A percentile compares a stretch with the other conserved stretches of the same genome.
These are phyloP conservation scores for Globisporangium echinulatum DNA, from an alignment of 352 stramenopile genomes.

Conservation along the genomic window DNA sequence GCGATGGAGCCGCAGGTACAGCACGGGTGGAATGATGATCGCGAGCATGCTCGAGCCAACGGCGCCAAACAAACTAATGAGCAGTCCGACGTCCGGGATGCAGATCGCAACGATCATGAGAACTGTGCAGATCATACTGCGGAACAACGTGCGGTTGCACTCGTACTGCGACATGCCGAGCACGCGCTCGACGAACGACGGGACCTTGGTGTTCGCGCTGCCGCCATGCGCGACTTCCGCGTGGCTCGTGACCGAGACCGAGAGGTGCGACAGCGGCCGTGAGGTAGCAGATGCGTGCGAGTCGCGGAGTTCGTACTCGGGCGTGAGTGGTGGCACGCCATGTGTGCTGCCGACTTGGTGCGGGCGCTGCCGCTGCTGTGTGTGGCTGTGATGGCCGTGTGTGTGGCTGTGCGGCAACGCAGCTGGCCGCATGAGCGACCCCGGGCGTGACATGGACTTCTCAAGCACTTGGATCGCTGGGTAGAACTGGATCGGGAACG, in stretches of 20 bases:
- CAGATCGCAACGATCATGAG: slow-evolving; percentile 75
- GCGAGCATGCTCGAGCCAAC: slow-evolving; percentile 77
- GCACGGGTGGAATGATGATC: slow-evolving; percentile 63
- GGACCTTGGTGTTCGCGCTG: background rate
- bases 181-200: slow-evolving; percentile 31
- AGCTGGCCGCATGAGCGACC: slow-evolving; percentile 30
- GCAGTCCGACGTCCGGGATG: slow-evolving; percentile 56
- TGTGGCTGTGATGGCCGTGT: background rate
- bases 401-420: slow-evolving; percentile 16
- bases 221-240: background rate
- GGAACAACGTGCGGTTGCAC: slow-evolving; percentile 73
- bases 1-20: slow-evolving; percentile 46
- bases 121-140: slow-evolving; percentile 71
- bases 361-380: background rate
- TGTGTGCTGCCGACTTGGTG: background rate
- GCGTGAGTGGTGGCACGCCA: background rate
- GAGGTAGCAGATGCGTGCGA: background rate
- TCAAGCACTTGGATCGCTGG: slow-evolving; percentile 70
- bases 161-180: slow-evolving; percentile 61
- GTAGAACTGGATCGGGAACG: slow-evolving; percentile 81
- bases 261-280: slow-evolving; percentile 1
- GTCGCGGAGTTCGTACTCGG: background rate
- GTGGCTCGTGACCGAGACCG: background rate
- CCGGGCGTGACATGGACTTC: slow-evolving; percentile 41
- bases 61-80: slow-evolving; percentile 78